Base-by-base conservation (phyloP, 441 rosid genomes). In the Eutrema salsugineum region DNA sequence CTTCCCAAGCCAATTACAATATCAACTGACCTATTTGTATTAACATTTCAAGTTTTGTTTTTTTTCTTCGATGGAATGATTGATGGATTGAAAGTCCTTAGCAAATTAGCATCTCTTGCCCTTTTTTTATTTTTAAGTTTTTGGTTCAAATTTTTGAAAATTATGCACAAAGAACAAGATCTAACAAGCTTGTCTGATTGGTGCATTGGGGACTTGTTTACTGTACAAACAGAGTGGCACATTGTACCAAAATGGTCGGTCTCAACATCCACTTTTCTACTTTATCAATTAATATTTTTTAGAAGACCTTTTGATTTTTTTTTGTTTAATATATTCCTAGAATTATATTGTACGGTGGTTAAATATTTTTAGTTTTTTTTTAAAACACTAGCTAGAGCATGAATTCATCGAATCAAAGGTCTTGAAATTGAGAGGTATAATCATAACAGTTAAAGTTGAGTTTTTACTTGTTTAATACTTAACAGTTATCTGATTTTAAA, bases 171-270 rank as follows among this genome's bases (percentile, higher is more conserved):
- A 42, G 39, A 61, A 5, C 68, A 0, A 58, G 68, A 28, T 19
- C 36, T 19, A 38, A 9, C 10, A 27, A 35, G 36, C 36, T 35
- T 35, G 59, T 60, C 12, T 60, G 60, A 58, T 60, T 60, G 68
- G 75, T 61, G 53, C 75, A 70, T 60, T 70, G 8, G 5, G 42
- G 50, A 48, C 75, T 51, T 20, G 33, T 15, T 59, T 59, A 59
- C 38, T 59, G 42, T 27, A 59, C 59, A 58, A 36, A 16, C 42
- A 38, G 75, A 70, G 35, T 50, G 68, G 68, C 75, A 70, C 75
- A 70, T 50, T 61, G 36, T 39, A 50, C 75, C 28, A 49, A 39
- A 61, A 39, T 70, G 53, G 75, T 70, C 75, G 68, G 75, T 50
- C 53, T 60, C 67, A 27, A 28, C 50, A 27, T 49, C 42, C 35